A percentile compares a stretch with the other conserved stretches of the same genome.
These are phyloP conservation scores for Pseudonectria buxi DNA, from an alignment of 2,329 filamentous ascomycete genomes.

Conservation along the genomic window DNA sequence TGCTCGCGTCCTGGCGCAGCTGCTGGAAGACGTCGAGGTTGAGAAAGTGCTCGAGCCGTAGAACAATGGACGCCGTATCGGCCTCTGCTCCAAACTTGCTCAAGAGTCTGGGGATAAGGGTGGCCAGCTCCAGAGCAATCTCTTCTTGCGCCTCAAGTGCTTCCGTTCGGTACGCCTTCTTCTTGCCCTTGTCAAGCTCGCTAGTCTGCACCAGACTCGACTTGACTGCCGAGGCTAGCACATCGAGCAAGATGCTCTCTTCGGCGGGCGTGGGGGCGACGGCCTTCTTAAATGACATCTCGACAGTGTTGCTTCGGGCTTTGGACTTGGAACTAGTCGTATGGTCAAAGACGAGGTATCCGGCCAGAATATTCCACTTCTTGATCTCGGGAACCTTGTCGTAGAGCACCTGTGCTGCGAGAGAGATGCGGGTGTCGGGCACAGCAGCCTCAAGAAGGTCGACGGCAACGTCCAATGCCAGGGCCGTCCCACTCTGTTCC, in stretches of 20 bases:
- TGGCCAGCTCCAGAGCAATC: slow-evolving; percentile 69
- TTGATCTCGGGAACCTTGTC: slow-evolving; percentile 73
- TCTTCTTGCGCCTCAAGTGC: slow-evolving; percentile 68
- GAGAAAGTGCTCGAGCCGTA: slow-evolving; percentile 79
- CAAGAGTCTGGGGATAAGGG: slow-evolving; percentile 74
- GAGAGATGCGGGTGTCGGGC: slow-evolving; percentile 73
- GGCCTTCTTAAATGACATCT: slow-evolving; percentile 60
- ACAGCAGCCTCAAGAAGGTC: slow-evolving; percentile 56
- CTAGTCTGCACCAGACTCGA: slow-evolving; percentile 59
- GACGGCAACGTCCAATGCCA: slow-evolving; percentile 43
- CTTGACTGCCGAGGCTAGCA: slow-evolving; percentile 77
- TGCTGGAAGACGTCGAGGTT: slow-evolving; percentile 85
- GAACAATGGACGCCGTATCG: slow-evolving; percentile 75
- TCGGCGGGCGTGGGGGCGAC: slow-evolving; percentile 70
- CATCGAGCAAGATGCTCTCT: slow-evolving; percentile 78
- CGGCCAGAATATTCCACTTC: slow-evolving; percentile 82
- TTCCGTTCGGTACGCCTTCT: slow-evolving; percentile 53
- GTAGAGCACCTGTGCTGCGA: slow-evolving; percentile 80
- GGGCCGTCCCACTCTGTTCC: slow-evolving; percentile 37
- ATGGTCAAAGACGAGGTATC: slow-evolving; percentile 89
- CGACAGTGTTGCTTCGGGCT: slow-evolving; percentile 45
- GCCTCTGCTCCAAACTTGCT: slow-evolving; percentile 92
- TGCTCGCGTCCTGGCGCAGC: slow-evolving; percentile 75
- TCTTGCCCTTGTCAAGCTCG: slow-evolving; percentile 57
- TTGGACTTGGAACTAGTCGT: slow-evolving; percentile 53